Percentiles rank a stretch among this genome's conserved stretches.
Evolutionary conservation across 495 filamentous ascomycete genomes (phyloP).

Genomic region (Aspergillus biplanus): DNA sequence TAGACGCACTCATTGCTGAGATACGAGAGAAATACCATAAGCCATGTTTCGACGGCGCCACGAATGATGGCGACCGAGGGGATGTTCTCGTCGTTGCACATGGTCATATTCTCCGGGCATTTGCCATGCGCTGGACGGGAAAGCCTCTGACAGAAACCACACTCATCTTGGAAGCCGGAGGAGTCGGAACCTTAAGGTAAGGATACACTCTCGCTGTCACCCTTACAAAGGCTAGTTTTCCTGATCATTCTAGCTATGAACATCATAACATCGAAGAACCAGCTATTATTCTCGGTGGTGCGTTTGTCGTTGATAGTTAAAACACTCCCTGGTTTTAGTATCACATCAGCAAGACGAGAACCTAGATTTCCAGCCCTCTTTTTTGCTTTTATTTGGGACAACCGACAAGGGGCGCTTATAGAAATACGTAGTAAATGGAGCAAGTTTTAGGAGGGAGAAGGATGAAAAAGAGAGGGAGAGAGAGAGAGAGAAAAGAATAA

Average conservation of each 20-base stretch:
- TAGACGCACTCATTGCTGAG: constrained; percentile 75
- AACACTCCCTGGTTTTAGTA: background rate
- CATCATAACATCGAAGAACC: constrained; percentile 70
- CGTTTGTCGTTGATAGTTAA: constrained; percentile 48
- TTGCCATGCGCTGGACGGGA: constrained; percentile 85
- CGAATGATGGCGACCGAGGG: constrained; percentile 43
- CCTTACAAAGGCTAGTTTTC: background rate
- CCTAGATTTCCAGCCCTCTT: background rate
- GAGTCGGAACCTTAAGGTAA: constrained; percentile 79
- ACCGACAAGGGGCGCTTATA: background rate
- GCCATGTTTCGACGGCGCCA: constrained; percentile 34
- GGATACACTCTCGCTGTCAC: constrained; percentile 14
- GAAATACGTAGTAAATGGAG: background rate
- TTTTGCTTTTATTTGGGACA: background rate
- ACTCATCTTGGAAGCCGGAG: constrained; percentile 72
- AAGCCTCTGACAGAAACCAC: constrained; percentile 63
- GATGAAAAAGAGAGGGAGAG: constrained; percentile 10
- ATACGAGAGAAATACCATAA: constrained; percentile 64
- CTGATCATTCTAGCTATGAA: constrained; percentile 57
- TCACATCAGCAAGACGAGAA: background rate
- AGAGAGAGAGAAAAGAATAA: constrained; percentile 11
- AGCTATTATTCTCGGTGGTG: constrained; percentile 64
- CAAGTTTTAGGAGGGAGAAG: too few species aligned
- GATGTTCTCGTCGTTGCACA: constrained; percentile 78
- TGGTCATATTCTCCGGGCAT: constrained; percentile 85